Conservation (phyloP, 1,284 basidiomycete genomes). For the Hypsizygus ulmarius region DNA sequence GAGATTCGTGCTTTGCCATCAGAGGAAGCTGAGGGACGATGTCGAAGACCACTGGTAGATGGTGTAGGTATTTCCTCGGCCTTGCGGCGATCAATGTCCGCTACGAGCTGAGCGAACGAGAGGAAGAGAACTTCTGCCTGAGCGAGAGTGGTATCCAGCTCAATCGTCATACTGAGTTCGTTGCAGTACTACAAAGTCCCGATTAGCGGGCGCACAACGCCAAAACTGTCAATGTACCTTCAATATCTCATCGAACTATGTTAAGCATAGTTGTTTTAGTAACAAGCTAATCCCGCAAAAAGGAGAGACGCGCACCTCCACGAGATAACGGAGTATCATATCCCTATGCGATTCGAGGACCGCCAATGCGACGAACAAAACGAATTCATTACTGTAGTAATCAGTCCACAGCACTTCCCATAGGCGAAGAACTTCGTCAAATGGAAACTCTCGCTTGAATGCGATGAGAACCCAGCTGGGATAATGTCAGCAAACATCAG, state of each 20-base stretch:
- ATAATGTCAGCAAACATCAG: neutral
- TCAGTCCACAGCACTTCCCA: slow-evolving; percentile 99
- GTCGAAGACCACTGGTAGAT: slow-evolving; percentile 21
- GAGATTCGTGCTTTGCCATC: slow-evolving; percentile 19
- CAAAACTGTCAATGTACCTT: slow-evolving; percentile 52
- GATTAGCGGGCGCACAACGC: slow-evolving; percentile 8
- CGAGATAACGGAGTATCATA: slow-evolving; percentile 89
- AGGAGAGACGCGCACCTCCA: slow-evolving; percentile 56
- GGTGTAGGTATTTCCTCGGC: slow-evolving; percentile 45
- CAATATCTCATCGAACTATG: slow-evolving; percentile 80
- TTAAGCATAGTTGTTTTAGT: neutral
- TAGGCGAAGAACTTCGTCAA: slow-evolving; percentile 82
- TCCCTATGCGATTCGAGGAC: slow-evolving; percentile 93
- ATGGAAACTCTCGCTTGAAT: slow-evolving; percentile 95
- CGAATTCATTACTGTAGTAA: slow-evolving; percentile 83
- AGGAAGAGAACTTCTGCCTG: slow-evolving; percentile 94
- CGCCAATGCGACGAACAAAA: slow-evolving; percentile 93
- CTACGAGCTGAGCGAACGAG: slow-evolving; percentile 80
- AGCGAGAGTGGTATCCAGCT: slow-evolving; percentile 85
- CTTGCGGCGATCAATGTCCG: slow-evolving; percentile 79
- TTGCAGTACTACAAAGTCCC: slow-evolving; percentile 71
- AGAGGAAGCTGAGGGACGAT: slow-evolving; percentile 9
- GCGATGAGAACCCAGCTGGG: slow-evolving; percentile 80
- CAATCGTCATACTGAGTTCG: slow-evolving; percentile 91
- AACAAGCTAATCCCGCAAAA: neutral